phyloP scores from a whole-genome alignment of 2,329 filamentous ascomycete species.

The Fusarium pilosicola region DNA sequence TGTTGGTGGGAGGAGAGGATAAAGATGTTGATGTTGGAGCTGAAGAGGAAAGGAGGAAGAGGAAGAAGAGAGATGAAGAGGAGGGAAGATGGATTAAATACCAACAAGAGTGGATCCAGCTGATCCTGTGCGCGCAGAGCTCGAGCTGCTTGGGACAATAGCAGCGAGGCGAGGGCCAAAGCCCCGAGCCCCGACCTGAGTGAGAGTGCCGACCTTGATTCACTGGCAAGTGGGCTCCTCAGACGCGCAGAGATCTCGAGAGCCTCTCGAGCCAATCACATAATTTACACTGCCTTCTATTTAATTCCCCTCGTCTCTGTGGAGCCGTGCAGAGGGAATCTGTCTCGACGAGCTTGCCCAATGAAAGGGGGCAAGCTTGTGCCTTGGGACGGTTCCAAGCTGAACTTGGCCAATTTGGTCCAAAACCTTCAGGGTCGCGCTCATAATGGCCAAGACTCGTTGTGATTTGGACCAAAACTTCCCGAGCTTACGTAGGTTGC shows the following conservation, averaged over 20 bases:
- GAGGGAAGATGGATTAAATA: background rate
- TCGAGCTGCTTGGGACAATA: background rate
- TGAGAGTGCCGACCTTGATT: background rate
- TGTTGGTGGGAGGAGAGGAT: background rate
- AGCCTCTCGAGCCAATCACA: background rate
- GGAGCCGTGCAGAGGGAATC: background rate
- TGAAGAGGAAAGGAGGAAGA: background rate
- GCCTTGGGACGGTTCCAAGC: background rate
- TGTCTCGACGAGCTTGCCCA: background rate
- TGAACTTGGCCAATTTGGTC: background rate
- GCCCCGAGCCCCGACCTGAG: background rate
- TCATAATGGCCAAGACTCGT: rapidly evolving
- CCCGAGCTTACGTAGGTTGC: background rate
- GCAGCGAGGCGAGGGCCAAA: background rate
- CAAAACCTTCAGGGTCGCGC: rapidly evolving
- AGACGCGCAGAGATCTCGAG: background rate
- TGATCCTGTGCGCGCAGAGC: background rate
- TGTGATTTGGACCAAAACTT: no score
- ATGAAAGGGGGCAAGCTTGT: background rate
- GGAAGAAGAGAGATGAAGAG: background rate
- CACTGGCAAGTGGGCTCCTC: background rate
- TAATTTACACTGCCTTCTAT: background rate
- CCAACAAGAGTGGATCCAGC: background rate
- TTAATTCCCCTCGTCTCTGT: background rate
- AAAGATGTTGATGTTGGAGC: background rate